Conservation (phyloP, 192 early-diverging fungal species). For the Ramicandelaber brevisporus region DNA sequence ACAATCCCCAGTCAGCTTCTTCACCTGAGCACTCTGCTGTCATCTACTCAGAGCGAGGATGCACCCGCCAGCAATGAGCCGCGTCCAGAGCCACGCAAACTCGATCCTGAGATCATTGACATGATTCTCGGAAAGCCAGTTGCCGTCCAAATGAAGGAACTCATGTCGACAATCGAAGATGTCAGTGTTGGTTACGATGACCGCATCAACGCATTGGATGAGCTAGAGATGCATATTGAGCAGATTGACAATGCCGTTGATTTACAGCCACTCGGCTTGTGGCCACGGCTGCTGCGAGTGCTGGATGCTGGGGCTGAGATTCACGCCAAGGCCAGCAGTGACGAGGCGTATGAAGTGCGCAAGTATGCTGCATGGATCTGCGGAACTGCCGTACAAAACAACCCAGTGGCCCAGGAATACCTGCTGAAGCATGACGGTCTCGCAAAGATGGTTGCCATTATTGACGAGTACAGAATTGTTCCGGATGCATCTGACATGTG, state of each 20-base stretch:
- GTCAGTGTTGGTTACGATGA: too few species aligned
- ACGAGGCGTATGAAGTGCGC: constrained; percentile 26
- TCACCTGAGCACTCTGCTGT: too few species aligned
- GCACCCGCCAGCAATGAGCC: constrained; percentile 15
- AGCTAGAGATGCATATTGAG: constrained; percentile 76
- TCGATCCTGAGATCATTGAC: constrained; percentile 73
- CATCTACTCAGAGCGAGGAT: constrained; percentile 42
- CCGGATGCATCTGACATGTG: constrained; percentile 8
- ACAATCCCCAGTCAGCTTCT: too few species aligned
- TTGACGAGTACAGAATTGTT: constrained; percentile 5
- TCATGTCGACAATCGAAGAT: constrained; percentile 37
- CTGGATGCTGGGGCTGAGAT: too few species aligned
- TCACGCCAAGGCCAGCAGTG: constrained; percentile 6
- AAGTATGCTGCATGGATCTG: constrained; percentile 66
- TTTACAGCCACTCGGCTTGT: constrained; percentile 67
- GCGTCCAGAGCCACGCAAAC: constrained; percentile 6
- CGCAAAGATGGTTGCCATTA: constrained; percentile 13
- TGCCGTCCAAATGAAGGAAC: constrained; percentile 64
- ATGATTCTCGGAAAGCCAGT: constrained; percentile 84
- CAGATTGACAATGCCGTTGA: constrained; percentile 79
- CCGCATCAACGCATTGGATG: constrained; percentile 63
- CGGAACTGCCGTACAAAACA: constrained; percentile 87
- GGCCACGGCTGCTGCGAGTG: constrained; percentile 45
- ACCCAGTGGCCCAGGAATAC: constrained; percentile 52
- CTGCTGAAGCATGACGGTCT: constrained; percentile 23